These are phyloP conservation scores for Sugiyamaella japonica DNA, from an alignment of 1,139 yeast genomes.

Conservation along the genomic window DNA sequence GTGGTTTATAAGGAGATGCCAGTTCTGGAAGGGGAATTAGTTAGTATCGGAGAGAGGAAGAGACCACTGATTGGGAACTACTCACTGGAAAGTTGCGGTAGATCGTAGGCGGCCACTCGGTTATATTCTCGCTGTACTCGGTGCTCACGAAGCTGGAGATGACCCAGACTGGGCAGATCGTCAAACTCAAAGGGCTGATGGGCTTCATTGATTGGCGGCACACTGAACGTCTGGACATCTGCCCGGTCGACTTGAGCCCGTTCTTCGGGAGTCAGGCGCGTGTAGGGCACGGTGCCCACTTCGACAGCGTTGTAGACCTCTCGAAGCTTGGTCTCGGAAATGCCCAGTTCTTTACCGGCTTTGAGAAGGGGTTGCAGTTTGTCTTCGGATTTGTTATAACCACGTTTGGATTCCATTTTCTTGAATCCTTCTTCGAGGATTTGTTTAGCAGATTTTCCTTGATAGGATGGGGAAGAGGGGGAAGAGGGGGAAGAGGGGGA, in stretches of 20 bases:
- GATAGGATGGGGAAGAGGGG: neutral
- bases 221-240: conserved; percentile 28
- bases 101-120: conserved; percentile 85
- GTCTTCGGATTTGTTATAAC: conserved; percentile 35
- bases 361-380: conserved; percentile 34
- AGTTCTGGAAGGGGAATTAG: conserved; percentile 22
- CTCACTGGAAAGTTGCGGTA: conserved; percentile 78
- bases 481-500: neutral
- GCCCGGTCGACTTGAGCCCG: conserved; percentile 22
- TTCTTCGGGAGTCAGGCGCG: conserved; percentile 29
- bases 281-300: conserved; percentile 27
- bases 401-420: conserved; percentile 35
- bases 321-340: conserved; percentile 33
- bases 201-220: conserved; percentile 38
- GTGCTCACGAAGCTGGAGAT: conserved; percentile 59
- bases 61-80: too few relatives aligned
- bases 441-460: conserved; percentile 28
- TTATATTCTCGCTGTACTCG: conserved; percentile 61
- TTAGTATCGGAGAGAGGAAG: conserved; percentile 35
- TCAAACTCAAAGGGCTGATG: conserved; percentile 49
- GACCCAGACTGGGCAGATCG: conserved; percentile 63
- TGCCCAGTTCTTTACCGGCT: conserved; percentile 39
- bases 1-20: conserved; percentile 45
- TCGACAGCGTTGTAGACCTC: conserved; percentile 36
- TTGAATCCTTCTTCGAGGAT: conserved; percentile 39